Conservation (phyloP, 2,329 filamentous ascomycete genomes). For the Ophiostoma novo-ulmi region DNA sequence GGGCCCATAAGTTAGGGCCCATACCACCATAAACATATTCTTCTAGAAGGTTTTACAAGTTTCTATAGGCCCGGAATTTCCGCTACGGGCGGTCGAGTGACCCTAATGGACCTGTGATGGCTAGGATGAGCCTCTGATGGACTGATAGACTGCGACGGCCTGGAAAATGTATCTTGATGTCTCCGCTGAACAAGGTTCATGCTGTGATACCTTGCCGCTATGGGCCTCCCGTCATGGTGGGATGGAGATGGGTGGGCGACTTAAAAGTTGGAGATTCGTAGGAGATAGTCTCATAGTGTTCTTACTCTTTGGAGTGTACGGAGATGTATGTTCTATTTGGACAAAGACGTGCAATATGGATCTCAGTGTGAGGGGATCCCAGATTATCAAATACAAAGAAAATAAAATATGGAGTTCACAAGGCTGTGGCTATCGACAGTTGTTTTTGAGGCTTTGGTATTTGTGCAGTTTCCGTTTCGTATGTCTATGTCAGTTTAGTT, state of each 20-base stretch:
- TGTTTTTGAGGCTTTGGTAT: neutral
- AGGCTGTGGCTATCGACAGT: neutral
- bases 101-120: neutral
- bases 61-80: conserved; percentile 1
- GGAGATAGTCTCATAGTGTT: neutral
- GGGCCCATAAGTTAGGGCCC: conserved; percentile 2
- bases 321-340: neutral
- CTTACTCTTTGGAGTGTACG: neutral
- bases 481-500: too few relatives aligned
- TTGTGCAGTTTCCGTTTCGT: too few relatives aligned
- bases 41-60: conserved; percentile 6
- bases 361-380: neutral
- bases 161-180: neutral
- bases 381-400: neutral
- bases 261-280: conserved; percentile 7
- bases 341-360: neutral
- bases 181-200: conserved; percentile 26
- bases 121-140: neutral
- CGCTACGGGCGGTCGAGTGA: conserved; percentile 6
- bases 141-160: neutral
- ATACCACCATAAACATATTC: neutral
- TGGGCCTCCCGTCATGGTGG: conserved; percentile 15
- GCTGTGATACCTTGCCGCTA: conserved; percentile 22
- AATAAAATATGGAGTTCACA: neutral
- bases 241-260: neutral